A percentile compares a stretch with the other conserved stretches of the same genome.
Evolutionary conservation across 495 filamentous ascomycete genomes (phyloP).

Genomic region (Chaetomium cochliodes): DNA sequence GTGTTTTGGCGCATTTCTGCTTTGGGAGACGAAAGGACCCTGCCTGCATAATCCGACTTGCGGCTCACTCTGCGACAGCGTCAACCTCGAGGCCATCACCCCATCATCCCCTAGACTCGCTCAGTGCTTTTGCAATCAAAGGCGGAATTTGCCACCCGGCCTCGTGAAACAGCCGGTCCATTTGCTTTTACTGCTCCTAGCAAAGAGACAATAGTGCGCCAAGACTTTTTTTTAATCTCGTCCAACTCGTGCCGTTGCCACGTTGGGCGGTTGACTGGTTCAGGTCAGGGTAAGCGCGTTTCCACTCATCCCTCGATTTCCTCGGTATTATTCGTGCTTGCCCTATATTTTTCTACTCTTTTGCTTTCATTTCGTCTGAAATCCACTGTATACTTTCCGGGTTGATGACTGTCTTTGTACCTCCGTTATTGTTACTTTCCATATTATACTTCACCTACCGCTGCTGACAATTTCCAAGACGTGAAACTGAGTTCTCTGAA

Average conservation of each 20-base stretch:
- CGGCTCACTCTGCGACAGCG: background rate
- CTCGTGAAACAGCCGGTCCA: background rate
- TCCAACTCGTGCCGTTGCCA: slow-evolving; percentile 16
- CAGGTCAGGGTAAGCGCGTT: slow-evolving; percentile 13
- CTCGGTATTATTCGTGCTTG: background rate
- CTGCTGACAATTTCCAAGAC: background rate
- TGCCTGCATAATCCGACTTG: background rate
- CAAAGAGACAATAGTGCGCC: slow-evolving; percentile 8
- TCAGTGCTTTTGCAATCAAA: background rate
- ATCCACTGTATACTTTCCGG: too few relatives aligned
- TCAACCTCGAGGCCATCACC: background rate
- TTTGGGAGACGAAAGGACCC: slow-evolving; percentile 1
- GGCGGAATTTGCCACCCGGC: background rate
- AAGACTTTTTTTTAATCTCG: slow-evolving; percentile 16
- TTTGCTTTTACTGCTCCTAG: background rate
- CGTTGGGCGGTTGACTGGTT: slow-evolving; percentile 17
- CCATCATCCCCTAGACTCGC: background rate
- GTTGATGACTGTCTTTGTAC: too few relatives aligned
- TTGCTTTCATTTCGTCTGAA: background rate
- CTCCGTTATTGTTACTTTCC: too few relatives aligned
- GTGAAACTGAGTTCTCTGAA: background rate
- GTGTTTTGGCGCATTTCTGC: background rate
- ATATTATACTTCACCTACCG: background rate
- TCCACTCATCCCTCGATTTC: background rate
- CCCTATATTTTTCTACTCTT: background rate